Evolutionary conservation across 345 rosid genomes (phyloP).

Genomic region (Dipteronia dyeriana): DNA sequence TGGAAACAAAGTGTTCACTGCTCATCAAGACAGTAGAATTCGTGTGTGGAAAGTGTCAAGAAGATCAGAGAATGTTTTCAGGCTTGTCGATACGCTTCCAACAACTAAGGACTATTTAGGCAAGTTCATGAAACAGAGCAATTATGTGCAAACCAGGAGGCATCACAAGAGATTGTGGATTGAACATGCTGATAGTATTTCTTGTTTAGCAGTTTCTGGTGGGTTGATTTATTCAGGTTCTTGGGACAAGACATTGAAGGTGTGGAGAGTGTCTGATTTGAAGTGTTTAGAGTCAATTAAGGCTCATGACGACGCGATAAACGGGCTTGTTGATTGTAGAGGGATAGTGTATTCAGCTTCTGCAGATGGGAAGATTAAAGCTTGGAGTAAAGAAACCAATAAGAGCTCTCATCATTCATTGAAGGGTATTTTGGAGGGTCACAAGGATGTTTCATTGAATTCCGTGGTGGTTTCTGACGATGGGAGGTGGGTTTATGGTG

Average conservation of each 20-base stretch:
- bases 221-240: conserved; percentile 84
- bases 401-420: conserved; percentile 74
- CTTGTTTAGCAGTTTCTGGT: conserved; percentile 66
- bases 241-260: conserved; percentile 94
- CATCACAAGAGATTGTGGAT: conserved; percentile 73
- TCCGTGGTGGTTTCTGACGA: conserved; percentile 70
- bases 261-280: conserved; percentile 80
- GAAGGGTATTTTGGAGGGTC: conserved; percentile 75
- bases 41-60: conserved; percentile 85
- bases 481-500: conserved; percentile 73
- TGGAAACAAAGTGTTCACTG: conserved; percentile 72
- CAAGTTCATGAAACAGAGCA: conserved; percentile 84
- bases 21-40: conserved; percentile 92
- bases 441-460: conserved; percentile 72
- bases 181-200: conserved; percentile 87
- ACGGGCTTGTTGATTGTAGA: conserved; percentile 58
- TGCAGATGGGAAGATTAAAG: conserved; percentile 85
- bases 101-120: conserved; percentile 79
- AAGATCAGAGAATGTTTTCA: conserved; percentile 65
- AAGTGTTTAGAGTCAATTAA: conserved; percentile 86
- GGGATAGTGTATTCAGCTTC: conserved; percentile 86
- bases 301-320: conserved; percentile 91
- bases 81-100: conserved; percentile 79
- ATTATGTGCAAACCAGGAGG: conserved; percentile 69
- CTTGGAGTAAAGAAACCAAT: conserved; percentile 63